Conservation (phyloP, 352 stramenopile genomes). For the Phytopythium helicoides region DNA sequence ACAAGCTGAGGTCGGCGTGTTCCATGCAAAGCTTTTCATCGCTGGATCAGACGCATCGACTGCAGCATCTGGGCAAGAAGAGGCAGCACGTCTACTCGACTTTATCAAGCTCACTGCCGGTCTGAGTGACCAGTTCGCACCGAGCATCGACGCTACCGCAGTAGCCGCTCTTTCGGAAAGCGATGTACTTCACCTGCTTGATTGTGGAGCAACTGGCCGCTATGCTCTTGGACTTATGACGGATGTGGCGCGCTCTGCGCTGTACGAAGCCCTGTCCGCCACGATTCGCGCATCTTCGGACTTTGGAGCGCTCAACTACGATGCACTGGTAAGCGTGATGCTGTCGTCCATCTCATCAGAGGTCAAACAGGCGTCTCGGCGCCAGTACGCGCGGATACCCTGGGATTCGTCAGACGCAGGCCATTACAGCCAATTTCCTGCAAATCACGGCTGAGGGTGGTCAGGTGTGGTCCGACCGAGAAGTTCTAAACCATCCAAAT, state of each 20-base stretch:
- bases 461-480: constrained; percentile 77
- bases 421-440: constrained; percentile 66
- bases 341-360: constrained; percentile 58
- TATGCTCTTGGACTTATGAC: constrained; percentile 52
- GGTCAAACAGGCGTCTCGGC: constrained; percentile 65
- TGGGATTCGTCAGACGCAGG: constrained; percentile 77
- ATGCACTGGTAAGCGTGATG: constrained; percentile 51
- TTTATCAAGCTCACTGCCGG: constrained; percentile 85
- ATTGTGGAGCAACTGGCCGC: constrained; percentile 56
- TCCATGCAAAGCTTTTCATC: constrained; percentile 54
- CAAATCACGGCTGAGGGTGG: constrained; percentile 68
- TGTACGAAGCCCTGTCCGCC: constrained; percentile 31
- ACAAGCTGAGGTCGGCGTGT: constrained; percentile 43
- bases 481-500: constrained; percentile 82
- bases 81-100: constrained; percentile 62
- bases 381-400: constrained; percentile 77
- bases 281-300: constrained; percentile 5
- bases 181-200: constrained; percentile 50
- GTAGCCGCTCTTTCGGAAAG: constrained; percentile 28
- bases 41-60: constrained; percentile 7
- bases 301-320: constrained; percentile 11
- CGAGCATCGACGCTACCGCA: constrained; percentile 21
- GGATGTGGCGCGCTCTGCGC: constrained; percentile 39
- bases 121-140: constrained; percentile 47
- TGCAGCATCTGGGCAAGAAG: constrained; percentile 17